These are phyloP conservation scores for Elymus sibiricus DNA, from an alignment of 176 grass and related monocot species.

Conservation along the genomic window DNA sequence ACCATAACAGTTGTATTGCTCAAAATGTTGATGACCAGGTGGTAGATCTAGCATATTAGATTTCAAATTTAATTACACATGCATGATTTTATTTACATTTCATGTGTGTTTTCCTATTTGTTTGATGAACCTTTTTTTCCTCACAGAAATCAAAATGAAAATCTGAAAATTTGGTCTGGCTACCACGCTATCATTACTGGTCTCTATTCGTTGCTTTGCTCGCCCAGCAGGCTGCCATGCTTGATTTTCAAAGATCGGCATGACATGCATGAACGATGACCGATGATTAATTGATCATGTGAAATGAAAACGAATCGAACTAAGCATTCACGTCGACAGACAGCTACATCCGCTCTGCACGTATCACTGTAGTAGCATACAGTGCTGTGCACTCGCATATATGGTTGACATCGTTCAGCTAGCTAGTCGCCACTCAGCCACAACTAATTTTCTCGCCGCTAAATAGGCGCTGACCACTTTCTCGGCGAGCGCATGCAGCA, in stretches of 20 bases:
- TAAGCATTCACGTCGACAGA: not conserved
- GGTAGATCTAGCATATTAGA: not conserved
- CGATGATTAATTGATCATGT: not conserved
- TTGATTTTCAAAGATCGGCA: not conserved
- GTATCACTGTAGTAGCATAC: not conserved
- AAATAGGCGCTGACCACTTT: not conserved
- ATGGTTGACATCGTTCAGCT: not conserved
- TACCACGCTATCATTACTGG: not conserved
- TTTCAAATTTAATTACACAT: not conserved
- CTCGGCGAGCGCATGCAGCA: not conserved
- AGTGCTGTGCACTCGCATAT: not conserved
- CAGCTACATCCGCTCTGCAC: not conserved
- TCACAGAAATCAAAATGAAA: no score
- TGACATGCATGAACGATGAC: no score
- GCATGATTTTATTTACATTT: no score
- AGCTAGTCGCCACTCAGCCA: not conserved
- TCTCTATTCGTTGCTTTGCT: not conserved
- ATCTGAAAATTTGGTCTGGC: no score
- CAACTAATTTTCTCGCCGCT: not conserved
- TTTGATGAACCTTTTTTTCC: no score
- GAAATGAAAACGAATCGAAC: not conserved
- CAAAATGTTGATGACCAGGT: not conserved
- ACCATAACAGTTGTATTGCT: not conserved
- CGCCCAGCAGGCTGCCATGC: not conserved
- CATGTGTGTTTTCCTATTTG: no score